Evolutionary conservation across 2,329 filamentous ascomycete species (phyloP).

Genomic region (Neopestalotiopsis rosae): DNA sequence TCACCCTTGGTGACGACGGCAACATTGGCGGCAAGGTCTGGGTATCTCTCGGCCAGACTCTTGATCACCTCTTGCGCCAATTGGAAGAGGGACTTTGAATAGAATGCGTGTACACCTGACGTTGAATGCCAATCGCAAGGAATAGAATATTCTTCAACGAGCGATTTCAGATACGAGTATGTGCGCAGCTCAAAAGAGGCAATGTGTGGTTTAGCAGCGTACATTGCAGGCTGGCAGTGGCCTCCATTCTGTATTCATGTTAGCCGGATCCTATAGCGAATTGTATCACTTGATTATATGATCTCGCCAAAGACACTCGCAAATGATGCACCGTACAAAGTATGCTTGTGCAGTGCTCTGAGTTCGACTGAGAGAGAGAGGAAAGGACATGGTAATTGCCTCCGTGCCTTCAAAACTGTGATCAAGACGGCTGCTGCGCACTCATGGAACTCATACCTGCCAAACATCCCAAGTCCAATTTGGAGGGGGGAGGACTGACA

Average conservation of each 20-base stretch:
- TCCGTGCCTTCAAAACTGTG: too few relatives aligned
- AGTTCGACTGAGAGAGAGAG: too few relatives aligned
- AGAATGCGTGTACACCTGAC: constrained; percentile 69
- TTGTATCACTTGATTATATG: neutral
- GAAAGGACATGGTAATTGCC: too few relatives aligned
- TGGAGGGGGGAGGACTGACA: too few relatives aligned
- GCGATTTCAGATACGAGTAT: constrained; percentile 61
- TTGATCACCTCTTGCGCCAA: constrained; percentile 56
- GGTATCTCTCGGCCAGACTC: constrained; percentile 54
- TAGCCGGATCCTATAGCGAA: constrained; percentile 14
- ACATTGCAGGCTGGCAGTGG: constrained; percentile 77
- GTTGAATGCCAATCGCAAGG: constrained; percentile 73
- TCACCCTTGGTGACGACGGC: constrained; percentile 44
- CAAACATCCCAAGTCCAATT: too few relatives aligned
- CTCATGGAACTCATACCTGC: too few relatives aligned
- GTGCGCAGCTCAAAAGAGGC: constrained; percentile 76
- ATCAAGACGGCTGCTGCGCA: too few relatives aligned
- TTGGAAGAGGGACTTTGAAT: constrained; percentile 59
- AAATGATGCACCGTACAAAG: too few relatives aligned
- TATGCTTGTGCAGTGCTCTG: too few relatives aligned
- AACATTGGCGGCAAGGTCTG: constrained; percentile 60
- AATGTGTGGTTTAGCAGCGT: constrained; percentile 63
- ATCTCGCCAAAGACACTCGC: neutral
- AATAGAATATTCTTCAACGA: constrained; percentile 63
- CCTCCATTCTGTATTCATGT: constrained; percentile 61